Evolutionary conservation across 2,329 filamentous ascomycete species (phyloP), one percentile per base, ranked within the genome.

Genomic region (Verticillium tricorpus): DNA sequence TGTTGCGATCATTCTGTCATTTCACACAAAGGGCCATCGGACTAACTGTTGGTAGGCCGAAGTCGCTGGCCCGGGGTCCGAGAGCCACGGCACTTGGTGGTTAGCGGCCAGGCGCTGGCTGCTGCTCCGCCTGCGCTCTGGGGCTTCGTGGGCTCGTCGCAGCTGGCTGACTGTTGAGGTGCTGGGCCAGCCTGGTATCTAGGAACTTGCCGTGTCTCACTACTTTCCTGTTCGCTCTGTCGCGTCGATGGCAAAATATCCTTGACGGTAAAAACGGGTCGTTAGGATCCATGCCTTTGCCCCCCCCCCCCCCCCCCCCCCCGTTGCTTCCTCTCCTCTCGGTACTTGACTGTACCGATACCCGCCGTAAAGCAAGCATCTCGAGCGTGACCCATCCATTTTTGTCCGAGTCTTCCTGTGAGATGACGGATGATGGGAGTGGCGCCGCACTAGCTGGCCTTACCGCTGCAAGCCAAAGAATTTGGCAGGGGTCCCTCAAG

Each of bases 371-470:
- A 39, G 57, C 63, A 58, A 52, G 55, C 15, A 31, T 8, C 58
- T 32, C 40, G 56, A 28, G 25, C 3, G 25, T 11, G 22, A 17
- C 25, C 54, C 54, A n/a, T 19, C 45, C 45, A 11, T 9, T 22
- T 22, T 22, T 19, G n/a, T 25, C 45, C 12, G 17, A 9, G 39
- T 52, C 45, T n/a, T 65, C 62, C 60, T 59, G 59, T 62, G 62
- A 65, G 64, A 65, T 65, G 64, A 65, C 60, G 64, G 64, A 62
- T 64, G 56, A 61, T 65, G 60, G 64, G 62, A 62, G 64, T 64
- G 64, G 62, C 63, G 63, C 57, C 52, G 62, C 56, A 35, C 64
- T 65, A 64, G 58, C 58, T 58, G 57, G 37, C 37, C 37, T 45
- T 64, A 64, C 64, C 62, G 62, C 62, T 61, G 58, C 62, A 62